phyloP scores from a whole-genome alignment of 2,329 filamentous ascomycete species.

The Cladosporium oxysporum region DNA sequence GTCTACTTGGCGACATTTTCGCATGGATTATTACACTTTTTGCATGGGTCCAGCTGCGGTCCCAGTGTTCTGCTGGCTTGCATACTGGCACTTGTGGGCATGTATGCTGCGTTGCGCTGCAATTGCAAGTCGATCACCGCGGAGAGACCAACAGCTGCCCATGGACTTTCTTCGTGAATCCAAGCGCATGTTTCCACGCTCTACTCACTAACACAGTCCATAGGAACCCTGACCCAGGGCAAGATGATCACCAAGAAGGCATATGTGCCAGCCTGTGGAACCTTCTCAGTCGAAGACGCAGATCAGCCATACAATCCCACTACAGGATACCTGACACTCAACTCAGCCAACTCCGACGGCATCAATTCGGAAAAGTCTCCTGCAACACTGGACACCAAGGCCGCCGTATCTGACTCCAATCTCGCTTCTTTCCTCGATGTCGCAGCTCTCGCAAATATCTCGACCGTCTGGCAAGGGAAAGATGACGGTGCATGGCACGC shows the following conservation, averaged over 20 bases:
- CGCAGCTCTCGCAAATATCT: conserved; percentile 66
- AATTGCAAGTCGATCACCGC: background rate
- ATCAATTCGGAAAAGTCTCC: background rate
- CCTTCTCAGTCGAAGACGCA: conserved; percentile 60
- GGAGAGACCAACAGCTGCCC: background rate
- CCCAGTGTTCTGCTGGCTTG: background rate
- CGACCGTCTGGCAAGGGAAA: conserved; percentile 57
- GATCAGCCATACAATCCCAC: conserved; percentile 61
- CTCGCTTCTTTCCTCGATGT: conserved; percentile 37
- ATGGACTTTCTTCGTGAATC: background rate
- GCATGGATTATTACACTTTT: background rate
- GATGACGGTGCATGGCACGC: conserved; percentile 61
- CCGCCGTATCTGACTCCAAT: conserved; percentile 6
- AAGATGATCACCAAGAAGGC: conserved; percentile 65
- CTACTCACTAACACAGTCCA: background rate
- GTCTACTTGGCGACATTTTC: background rate
- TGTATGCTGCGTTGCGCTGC: background rate
- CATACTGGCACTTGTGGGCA: background rate
- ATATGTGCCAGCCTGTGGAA: conserved; percentile 63
- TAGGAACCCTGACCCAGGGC: conserved; percentile 52
- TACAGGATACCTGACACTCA: conserved; percentile 58
- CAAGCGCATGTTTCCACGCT: background rate
- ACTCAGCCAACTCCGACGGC: conserved; percentile 3
- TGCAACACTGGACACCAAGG: background rate
- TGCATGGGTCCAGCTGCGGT: background rate